Base-by-base conservation (phyloP, 225 moss, liverwort and hornwort species). In the Marchantia paleacea region DNA sequence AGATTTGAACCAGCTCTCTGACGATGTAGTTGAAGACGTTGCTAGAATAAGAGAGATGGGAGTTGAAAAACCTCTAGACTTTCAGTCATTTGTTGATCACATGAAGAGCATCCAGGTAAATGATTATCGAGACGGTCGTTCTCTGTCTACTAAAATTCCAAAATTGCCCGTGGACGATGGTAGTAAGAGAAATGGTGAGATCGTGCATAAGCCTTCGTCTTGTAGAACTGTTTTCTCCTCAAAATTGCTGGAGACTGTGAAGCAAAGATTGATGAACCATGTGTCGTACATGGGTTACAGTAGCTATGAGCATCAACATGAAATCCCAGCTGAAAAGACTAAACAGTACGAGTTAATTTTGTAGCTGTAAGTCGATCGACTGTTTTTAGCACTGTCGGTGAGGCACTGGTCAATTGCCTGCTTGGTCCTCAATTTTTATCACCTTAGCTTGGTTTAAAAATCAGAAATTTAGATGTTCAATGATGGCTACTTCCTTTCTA, bases 91-190 rank as follows among this genome's bases (percentile, higher is more conserved):
- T 86, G 82, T 89, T 71, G 81, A 90, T 67, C 78, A 90, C 51
- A 92, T 92, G 94, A 53, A 90, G 65, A 51, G 82, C 80, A 87
- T 86, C 63, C 88, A 92, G 88, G 96, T 93, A 87, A 81, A 50
- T 60, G 10, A 20, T 6, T 53, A 65, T 65, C 16, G 31, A 52
- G 24, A 52, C 13, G 3, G 25, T 73, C 12, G 24, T 31, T 15
- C 11, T 5, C 28, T 68, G 12, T 28, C 14, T 6, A 2, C 22
- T 24, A 3, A 8, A 30, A 30, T 0, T 30, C 31, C 14, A 57
- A 57, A 57, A 1, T 57, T 57, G 57, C 13, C 2, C 57, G 19
- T 19, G 57, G 3, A 57, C 39, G 19, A 57, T 57, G 57, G 57
- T 57, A 57, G 57, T 1, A 57, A 57, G 57, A 57, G 19, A 19